phyloP scores from a whole-genome alignment of 805 yeast species.

The Saturnispora serradocipensis region DNA sequence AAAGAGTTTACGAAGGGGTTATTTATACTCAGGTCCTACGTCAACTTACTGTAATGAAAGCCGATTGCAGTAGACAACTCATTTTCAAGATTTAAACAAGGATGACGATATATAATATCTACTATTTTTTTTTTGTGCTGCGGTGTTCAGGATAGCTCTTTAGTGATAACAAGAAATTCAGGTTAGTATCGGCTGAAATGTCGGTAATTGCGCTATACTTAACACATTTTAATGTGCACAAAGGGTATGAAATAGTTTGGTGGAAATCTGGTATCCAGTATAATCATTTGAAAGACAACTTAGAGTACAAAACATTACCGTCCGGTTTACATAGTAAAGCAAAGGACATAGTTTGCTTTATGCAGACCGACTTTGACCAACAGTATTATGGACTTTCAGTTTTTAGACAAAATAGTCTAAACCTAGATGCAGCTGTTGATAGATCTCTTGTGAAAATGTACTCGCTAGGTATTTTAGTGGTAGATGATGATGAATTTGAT shows the following conservation, averaged over 20 bases:
- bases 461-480: constrained; percentile 51
- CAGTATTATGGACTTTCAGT: constrained; percentile 40
- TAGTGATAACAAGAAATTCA: background rate
- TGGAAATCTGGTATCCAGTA: constrained; percentile 18
- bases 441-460: constrained; percentile 47
- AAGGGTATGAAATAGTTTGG: constrained; percentile 44
- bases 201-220: constrained; percentile 34
- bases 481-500: constrained; percentile 32
- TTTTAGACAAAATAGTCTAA: constrained; percentile 34
- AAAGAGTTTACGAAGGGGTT: background rate
- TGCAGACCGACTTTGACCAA: constrained; percentile 20
- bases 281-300: constrained; percentile 29
- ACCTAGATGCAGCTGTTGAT: constrained; percentile 20
- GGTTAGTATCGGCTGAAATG: background rate
- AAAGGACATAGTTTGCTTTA: constrained; percentile 47
- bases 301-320: constrained; percentile 61
- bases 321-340: constrained; percentile 53
- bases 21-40: too few species aligned
- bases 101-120: background rate
- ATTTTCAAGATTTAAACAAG: too few species aligned
- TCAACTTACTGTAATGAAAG: too few species aligned
- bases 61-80: background rate
- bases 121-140: background rate
- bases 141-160: background rate
- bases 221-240: constrained; percentile 42